A percentile compares a stretch with the other conserved stretches of the same genome.
These are phyloP conservation scores for Zoysia pacifica DNA, from an alignment of 176 grass and related monocot genomes.

Conservation along the genomic window DNA sequence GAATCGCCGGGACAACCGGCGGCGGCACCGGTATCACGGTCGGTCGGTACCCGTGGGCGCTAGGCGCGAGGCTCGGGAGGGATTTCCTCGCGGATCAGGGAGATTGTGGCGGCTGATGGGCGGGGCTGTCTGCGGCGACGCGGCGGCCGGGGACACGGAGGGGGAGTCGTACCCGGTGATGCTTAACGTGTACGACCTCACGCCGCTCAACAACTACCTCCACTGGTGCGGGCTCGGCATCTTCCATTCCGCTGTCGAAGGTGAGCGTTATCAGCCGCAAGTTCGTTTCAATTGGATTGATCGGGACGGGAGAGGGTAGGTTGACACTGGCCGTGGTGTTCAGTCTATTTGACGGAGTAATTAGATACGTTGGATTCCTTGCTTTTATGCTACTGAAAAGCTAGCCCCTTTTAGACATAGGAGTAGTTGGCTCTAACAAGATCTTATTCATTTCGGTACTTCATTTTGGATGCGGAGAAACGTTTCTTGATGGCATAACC, in stretches of 20 bases:
- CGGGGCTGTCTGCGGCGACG: slow-evolving; percentile 36
- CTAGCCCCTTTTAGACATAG: background rate
- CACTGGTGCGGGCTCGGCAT: slow-evolving; percentile 93
- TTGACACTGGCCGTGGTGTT: background rate
- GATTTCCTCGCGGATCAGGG: slow-evolving; percentile 1
- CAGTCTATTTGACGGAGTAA: background rate
- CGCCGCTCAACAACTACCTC: slow-evolving; percentile 91
- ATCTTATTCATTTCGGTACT: slow-evolving; percentile 18
- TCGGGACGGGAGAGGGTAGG: background rate
- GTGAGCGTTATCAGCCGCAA: slow-evolving; percentile 34
- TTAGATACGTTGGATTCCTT: background rate
- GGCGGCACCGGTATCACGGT: background rate
- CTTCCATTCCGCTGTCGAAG: slow-evolving; percentile 98
- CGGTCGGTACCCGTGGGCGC: background rate
- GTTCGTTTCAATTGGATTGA: background rate
- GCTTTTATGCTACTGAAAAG: slow-evolving; percentile 10
- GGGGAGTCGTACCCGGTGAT: slow-evolving; percentile 47
- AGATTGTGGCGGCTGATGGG: slow-evolving; percentile 25
- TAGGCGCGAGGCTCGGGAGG: background rate
- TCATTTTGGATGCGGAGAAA: background rate
- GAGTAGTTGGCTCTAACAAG: background rate
- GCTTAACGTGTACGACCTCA: slow-evolving; percentile 97
- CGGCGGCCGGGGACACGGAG: slow-evolving; percentile 29
- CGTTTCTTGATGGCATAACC: background rate
- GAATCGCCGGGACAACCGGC: background rate